Evolutionary conservation across 1,284 basidiomycete genomes (phyloP).

Genomic region (Marasmius oreades): DNA sequence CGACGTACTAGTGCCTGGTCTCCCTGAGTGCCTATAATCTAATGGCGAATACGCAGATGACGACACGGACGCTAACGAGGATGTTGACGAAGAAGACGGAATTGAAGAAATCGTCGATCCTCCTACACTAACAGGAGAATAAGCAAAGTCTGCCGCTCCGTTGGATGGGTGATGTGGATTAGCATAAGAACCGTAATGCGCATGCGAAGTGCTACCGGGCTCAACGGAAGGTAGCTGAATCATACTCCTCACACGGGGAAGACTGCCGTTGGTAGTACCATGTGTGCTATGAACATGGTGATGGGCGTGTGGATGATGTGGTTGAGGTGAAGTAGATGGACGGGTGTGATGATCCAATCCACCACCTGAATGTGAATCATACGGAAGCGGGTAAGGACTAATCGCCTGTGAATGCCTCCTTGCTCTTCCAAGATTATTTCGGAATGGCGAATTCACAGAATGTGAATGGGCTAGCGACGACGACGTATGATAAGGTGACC

Average conservation of each 20-base stretch:
- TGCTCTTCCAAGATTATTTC: constrained; percentile 28
- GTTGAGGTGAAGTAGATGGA: constrained; percentile 71
- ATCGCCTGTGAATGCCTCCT: constrained; percentile 73
- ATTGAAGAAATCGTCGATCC: constrained; percentile 44
- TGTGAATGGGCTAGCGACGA: neutral
- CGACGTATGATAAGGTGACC: constrained; percentile 55
- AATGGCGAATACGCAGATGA: neutral
- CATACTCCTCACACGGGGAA: constrained; percentile 76
- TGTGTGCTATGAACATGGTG: constrained; percentile 1
- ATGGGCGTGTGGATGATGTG: constrained; percentile 20
- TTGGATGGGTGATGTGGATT: constrained; percentile 20
- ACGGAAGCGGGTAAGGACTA: constrained; percentile 71
- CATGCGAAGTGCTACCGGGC: constrained; percentile 40
- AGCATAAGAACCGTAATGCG: constrained; percentile 37
- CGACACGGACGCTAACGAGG: constrained; percentile 19
- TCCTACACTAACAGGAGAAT: constrained; percentile 51
- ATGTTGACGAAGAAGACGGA: constrained; percentile 52
- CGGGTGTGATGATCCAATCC: constrained; percentile 46
- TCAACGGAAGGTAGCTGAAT: constrained; percentile 70
- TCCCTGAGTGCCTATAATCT: neutral
- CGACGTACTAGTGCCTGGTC: constrained; percentile 12
- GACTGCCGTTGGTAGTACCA: constrained; percentile 24
- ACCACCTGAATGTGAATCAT: constrained; percentile 35
- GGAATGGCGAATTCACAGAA: constrained; percentile 26
- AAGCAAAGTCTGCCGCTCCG: constrained; percentile 73